Evolutionary conservation across 2,329 filamentous ascomycete genomes (phyloP), one percentile per base, ranked within the genome.

Genomic region (Trichoderma breve): DNA sequence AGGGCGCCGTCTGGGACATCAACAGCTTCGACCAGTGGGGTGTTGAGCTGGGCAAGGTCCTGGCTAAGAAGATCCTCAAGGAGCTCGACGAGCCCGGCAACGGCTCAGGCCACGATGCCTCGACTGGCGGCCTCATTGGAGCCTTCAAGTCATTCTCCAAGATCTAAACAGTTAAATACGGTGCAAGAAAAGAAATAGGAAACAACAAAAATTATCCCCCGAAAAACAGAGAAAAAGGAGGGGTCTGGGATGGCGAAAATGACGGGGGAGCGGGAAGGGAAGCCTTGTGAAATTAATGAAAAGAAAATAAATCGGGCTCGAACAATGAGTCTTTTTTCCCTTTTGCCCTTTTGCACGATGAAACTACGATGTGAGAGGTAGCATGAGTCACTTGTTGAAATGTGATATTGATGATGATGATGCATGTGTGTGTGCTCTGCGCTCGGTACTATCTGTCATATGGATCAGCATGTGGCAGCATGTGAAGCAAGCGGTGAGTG

Each of bases 21-120:
- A 99, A 99, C 90, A 94, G 92, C 80, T 99, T 98, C 81, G 96
- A 99, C 85, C 96, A 99, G 87, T 99, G 96, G 96, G 96, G 96
- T 84, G 96, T 99, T 58, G 96, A 99, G 88, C 87, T 99, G 74
- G 96, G 96, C 82, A 99, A 99, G 91, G 91, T 92, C 53, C 86
- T 99, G 76, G 96, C 96, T 74, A 98, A 95, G 91, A 95, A 94
- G 86, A 94, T 95, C 75, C 91, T 93, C 77, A 83, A 84, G 79
- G 96, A 99, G 87, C 88, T 99, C 72, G 94, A 98, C 76, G 88
- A 91, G 80, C 83, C 88, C n/a, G 93, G 89, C 73, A 90, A 89
- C 77, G 90, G 90, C 70, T 85, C 85, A 72, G 89, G 88, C 72
- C 96, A 99, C 84, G 96, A 99, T 82, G 85, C 90, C 74, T 96